Evolutionary conservation across 495 filamentous ascomycete species (phyloP).

Genomic region (Hypomontagnella monticulosa): DNA sequence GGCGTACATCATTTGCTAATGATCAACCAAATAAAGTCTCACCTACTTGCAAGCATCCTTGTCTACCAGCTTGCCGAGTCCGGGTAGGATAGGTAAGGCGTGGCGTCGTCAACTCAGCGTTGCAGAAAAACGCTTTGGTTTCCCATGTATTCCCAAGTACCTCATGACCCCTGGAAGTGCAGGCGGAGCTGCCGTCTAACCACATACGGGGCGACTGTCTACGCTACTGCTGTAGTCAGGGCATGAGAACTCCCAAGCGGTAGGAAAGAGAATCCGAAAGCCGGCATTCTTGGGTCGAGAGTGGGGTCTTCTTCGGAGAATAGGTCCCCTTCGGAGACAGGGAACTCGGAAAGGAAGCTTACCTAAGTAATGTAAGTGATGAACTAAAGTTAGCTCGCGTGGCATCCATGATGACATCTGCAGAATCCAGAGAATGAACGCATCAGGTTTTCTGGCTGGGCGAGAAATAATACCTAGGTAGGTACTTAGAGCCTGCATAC

Average conservation of each 20-base stretch:
- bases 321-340: conserved; percentile 33
- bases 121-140: conserved; percentile 24
- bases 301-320: conserved; percentile 35
- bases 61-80: conserved; percentile 27
- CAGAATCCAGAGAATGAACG: not conserved
- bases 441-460: not conserved
- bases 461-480: too few relatives aligned
- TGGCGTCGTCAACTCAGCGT: conserved; percentile 19
- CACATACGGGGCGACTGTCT: conserved; percentile 23
- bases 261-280: conserved; percentile 32
- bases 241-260: conserved; percentile 8
- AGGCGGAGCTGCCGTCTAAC: conserved; percentile 40
- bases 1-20: conserved; percentile 20
- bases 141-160: conserved; percentile 39
- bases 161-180: conserved; percentile 35
- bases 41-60: conserved; percentile 27
- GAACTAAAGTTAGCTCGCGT: conserved; percentile 26
- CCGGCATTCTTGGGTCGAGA: conserved; percentile 20
- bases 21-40: conserved; percentile 30
- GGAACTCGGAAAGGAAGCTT: conserved; percentile 32
- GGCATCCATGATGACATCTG: conserved; percentile 14
- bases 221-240: conserved; percentile 9
- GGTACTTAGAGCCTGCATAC: too few relatives aligned
- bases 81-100: conserved; percentile 19
- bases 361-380: conserved; percentile 24